Evolutionary conservation across 2,329 filamentous ascomycete species (phyloP).

Genomic region (Chaetomiaceae sp.): DNA sequence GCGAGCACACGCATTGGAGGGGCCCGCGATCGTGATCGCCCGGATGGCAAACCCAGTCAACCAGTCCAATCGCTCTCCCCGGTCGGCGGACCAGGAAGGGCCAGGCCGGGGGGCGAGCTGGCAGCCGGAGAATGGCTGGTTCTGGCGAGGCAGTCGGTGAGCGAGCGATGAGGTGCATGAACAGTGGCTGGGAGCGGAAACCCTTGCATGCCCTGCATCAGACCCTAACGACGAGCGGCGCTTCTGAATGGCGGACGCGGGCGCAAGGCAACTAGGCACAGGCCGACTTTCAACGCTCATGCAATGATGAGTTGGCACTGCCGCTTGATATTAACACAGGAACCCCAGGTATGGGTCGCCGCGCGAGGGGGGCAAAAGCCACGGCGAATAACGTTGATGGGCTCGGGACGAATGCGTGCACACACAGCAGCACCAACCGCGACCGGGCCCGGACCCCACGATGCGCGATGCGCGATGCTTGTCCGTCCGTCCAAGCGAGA

Average conservation of each 20-base stretch:
- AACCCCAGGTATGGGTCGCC: conserved; percentile 31
- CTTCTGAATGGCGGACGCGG: conserved; percentile 30
- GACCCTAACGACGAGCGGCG: conserved; percentile 25
- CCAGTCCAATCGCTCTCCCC: not conserved
- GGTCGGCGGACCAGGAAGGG: conserved; percentile 5
- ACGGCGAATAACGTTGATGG: conserved; percentile 19
- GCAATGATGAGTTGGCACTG: conserved; percentile 75
- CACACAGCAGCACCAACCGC: not conserved
- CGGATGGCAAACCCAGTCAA: conserved; percentile 11
- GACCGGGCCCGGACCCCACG: conserved; percentile 5
- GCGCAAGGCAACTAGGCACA: conserved; percentile 38
- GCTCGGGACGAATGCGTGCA: conserved; percentile 11
- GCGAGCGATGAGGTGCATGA: conserved; percentile 40
- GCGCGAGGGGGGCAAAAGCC: conserved; percentile 12
- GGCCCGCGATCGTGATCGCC: conserved; percentile 1
- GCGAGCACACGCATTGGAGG: conserved; percentile 1
- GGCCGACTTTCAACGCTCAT: conserved; percentile 46
- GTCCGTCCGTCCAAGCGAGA: conserved; percentile 15
- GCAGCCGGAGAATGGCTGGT: conserved; percentile 26
- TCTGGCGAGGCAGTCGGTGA: conserved; percentile 38
- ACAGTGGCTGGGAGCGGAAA: conserved; percentile 33
- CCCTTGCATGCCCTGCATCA: conserved; percentile 30
- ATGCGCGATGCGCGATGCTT: no score
- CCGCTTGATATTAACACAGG: conserved; percentile 49
- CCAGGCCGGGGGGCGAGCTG: not conserved